A percentile compares a stretch with the other conserved stretches of the same genome.
These are phyloP conservation scores for Penicillium paneum DNA, from an alignment of 2,329 filamentous ascomycete genomes.

Conservation along the genomic window DNA sequence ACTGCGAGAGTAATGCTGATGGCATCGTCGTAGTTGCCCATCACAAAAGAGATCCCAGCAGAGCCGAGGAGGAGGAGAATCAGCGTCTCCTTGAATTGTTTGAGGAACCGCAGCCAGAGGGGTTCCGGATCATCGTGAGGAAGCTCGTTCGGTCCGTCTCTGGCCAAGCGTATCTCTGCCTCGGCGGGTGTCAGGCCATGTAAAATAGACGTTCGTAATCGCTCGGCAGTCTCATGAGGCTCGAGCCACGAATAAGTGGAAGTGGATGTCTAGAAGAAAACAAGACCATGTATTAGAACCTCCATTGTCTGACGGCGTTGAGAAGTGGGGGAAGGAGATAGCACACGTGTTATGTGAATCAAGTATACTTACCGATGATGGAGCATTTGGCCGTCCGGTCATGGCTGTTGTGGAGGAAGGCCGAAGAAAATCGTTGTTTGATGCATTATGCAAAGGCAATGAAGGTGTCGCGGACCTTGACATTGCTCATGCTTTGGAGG, in stretches of 20 bases:
- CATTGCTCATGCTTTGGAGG: slow-evolving; percentile 53
- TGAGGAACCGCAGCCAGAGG: slow-evolving; percentile 88
- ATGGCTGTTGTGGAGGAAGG: slow-evolving; percentile 30
- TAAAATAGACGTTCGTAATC: slow-evolving; percentile 75
- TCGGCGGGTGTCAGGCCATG: slow-evolving; percentile 78
- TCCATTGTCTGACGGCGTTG: background rate
- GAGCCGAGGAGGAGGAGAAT: slow-evolving; percentile 90
- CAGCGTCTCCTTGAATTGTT: slow-evolving; percentile 94
- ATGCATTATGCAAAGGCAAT: slow-evolving; percentile 57
- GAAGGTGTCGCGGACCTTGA: slow-evolving; percentile 59
- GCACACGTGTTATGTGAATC: background rate
- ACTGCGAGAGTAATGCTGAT: slow-evolving; percentile 94
- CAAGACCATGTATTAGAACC: slow-evolving; percentile 15
- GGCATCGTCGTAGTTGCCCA: slow-evolving; percentile 93
- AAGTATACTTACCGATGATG: slow-evolving; percentile 35
- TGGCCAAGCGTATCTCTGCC: slow-evolving; percentile 72
- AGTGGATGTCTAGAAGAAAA: slow-evolving; percentile 38
- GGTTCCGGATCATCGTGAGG: slow-evolving; percentile 92
- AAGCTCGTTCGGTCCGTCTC: slow-evolving; percentile 88
- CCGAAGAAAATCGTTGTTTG: slow-evolving; percentile 27
- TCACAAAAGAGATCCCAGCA: slow-evolving; percentile 79
- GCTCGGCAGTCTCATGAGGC: slow-evolving; percentile 72
- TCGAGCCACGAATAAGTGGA: slow-evolving; percentile 63
- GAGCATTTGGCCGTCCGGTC: slow-evolving; percentile 27
- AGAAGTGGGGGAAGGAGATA: background rate